Base-by-base conservation (phyloP, 1,139 yeast genomes). In the Debaryomyces sp. region DNA sequence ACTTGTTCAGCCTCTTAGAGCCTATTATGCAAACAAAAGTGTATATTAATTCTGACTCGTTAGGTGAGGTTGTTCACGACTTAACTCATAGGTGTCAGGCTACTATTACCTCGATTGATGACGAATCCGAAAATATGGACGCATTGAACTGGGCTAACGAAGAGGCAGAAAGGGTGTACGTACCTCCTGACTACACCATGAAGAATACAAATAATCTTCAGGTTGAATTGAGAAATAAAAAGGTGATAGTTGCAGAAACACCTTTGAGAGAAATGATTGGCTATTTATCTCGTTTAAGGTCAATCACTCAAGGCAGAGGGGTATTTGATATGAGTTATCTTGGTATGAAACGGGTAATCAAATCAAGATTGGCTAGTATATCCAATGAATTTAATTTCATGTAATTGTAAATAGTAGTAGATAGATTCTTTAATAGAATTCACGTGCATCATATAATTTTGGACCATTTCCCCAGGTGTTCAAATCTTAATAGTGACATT, bases 201-300 rank as follows among this genome's bases (percentile, higher is more conserved):
- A 55, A 50, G 17, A 43, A 45, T 6, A 41, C 45, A 7, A 22
- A 63, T 66, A 13, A 41, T 4, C 43, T 15, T 22, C 47, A 45
- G 2, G 50, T 49, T 13, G 64, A 61, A 9, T 54, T 69, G 46
- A 62, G 59, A 36, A 71, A 71, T 53, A 77, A 77, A 46, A 87
- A 88, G 59, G 70, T 80, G 2, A 80, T 92, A 35, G 71, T 73
- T 13, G 97, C 97, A 0, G 81, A 80, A 49, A 92, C 92, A 0
- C 98, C 99, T 8, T 73, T 94, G 58, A 78, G 86, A 53, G 96
- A 87, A 54, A 91, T 94, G 97, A 81, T 92, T 47, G 96, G 97
- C 1, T 94, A 94, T 62, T 77, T 90, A 47, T 83, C 85, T 6
- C 83, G 81, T 50, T 70, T 94, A 43, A 72, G 98, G 60, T 85